Evolutionary conservation across 2,329 filamentous ascomycete species (phyloP).

Genomic region (Fusarium longipes): DNA sequence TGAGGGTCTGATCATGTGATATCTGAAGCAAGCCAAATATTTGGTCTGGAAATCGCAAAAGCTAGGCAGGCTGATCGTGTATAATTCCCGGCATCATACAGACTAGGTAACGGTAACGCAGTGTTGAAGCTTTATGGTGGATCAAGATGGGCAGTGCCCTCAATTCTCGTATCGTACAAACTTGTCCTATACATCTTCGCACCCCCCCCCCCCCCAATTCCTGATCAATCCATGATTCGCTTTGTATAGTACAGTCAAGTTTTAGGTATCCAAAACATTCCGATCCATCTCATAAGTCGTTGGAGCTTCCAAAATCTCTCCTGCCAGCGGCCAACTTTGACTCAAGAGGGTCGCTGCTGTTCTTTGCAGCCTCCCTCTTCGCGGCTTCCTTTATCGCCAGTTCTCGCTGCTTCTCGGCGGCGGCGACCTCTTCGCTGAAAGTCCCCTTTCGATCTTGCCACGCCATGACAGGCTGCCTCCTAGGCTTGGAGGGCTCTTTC

Average conservation of each 20-base stretch:
- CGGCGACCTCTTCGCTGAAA: constrained; percentile 22
- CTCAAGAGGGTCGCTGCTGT: constrained; percentile 24
- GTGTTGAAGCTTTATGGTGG: constrained; percentile 6
- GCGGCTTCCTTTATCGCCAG: constrained; percentile 14
- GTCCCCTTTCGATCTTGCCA: constrained; percentile 14
- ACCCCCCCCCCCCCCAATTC: neutral
- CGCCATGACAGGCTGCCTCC: constrained; percentile 2
- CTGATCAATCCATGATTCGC: constrained; percentile 23
- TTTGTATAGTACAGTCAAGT: constrained; percentile 38
- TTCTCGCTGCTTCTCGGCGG: constrained; percentile 16
- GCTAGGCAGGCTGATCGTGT: neutral
- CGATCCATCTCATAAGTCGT: constrained; percentile 15
- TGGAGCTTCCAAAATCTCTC: neutral
- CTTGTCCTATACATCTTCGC: constrained; percentile 12
- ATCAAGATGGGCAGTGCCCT: constrained; percentile 12
- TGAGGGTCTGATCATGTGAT: constrained; percentile 48
- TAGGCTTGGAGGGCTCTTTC: neutral
- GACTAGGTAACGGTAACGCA: neutral
- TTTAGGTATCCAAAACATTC: constrained; percentile 28
- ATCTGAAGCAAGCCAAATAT: neutral
- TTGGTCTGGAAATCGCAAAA: neutral
- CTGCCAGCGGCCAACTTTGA: constrained; percentile 19
- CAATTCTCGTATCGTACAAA: constrained; percentile 34
- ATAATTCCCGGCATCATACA: neutral
- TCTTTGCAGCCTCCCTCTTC: constrained; percentile 4